These are phyloP conservation scores for Leptodermis oblonga DNA, from an alignment of 257 asterid genomes.

Conservation along the genomic window DNA sequence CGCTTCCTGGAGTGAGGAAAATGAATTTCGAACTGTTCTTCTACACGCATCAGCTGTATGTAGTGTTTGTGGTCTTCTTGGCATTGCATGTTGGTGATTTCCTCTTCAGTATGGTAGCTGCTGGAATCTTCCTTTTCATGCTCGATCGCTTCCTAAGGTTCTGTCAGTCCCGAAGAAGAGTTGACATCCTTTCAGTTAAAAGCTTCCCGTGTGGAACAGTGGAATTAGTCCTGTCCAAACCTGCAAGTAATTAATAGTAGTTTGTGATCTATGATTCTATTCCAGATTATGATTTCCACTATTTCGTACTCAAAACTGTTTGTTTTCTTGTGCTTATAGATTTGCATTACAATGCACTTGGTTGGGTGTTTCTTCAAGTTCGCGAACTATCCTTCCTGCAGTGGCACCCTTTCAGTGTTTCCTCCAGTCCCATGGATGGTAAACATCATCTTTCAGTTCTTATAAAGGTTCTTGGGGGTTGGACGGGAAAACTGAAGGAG, in stretches of 20 bases:
- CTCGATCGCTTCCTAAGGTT: slow-evolving; percentile 78
- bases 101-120: slow-evolving; percentile 57
- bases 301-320: not conserved
- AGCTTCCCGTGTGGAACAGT: slow-evolving; percentile 69
- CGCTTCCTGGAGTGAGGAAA: slow-evolving; percentile 68
- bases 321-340: slow-evolving; percentile 34
- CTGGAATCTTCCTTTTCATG: slow-evolving; percentile 65
- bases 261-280: not conserved
- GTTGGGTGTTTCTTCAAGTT: slow-evolving; percentile 70
- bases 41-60: slow-evolving; percentile 64
- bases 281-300: not conserved
- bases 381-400: slow-evolving; percentile 68
- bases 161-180: slow-evolving; percentile 64
- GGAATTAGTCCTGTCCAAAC: slow-evolving; percentile 65
- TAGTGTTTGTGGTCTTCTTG: slow-evolving; percentile 56
- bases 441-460: slow-evolving; percentile 51
- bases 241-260: slow-evolving; percentile 39
- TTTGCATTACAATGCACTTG: slow-evolving; percentile 66
- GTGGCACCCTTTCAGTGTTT: slow-evolving; percentile 82
- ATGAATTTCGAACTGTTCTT: slow-evolving; percentile 61
- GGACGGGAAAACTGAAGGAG: slow-evolving; percentile 49
- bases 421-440: slow-evolving; percentile 70
- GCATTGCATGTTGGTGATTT: slow-evolving; percentile 66
- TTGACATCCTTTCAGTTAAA: slow-evolving; percentile 52
- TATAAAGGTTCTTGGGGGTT: slow-evolving; percentile 63